Evolutionary conservation across 169 alveolate species (phyloP).

Genomic region (Plasmodium berghei): DNA sequence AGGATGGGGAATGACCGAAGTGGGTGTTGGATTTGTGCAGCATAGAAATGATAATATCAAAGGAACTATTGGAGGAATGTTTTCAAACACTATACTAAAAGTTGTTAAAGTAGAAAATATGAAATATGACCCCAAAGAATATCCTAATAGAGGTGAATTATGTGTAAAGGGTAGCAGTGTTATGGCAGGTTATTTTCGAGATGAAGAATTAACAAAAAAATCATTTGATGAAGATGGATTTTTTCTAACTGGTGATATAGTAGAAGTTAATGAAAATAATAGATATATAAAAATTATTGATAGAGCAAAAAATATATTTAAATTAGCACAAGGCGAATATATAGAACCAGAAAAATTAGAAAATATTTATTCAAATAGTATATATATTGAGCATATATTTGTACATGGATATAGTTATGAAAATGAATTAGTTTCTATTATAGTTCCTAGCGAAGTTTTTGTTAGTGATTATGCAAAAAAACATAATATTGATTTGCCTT

Average conservation of each 20-base stretch:
- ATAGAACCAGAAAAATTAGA: conserved; percentile 96
- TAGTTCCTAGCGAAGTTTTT: conserved; percentile 63
- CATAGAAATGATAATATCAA: conserved; percentile 80
- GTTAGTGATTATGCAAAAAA: conserved; percentile 57
- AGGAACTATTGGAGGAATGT: conserved; percentile 87
- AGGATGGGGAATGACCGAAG: conserved; percentile 89
- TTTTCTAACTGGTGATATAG: conserved; percentile 95
- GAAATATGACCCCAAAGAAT: conserved; percentile 82
- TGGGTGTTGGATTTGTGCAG: conserved; percentile 81
- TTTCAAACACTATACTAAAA: conserved; percentile 79
- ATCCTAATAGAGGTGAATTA: conserved; percentile 84
- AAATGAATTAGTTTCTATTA: conserved; percentile 76
- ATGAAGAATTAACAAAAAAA: conserved; percentile 89
- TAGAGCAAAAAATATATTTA: conserved; percentile 95
- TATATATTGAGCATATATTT: conserved; percentile 82
- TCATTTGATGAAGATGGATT: conserved; percentile 93
- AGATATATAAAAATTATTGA: conserved; percentile 93
- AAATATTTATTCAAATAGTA: conserved; percentile 82
- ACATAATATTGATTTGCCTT: conserved; percentile 72
- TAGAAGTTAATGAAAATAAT: conserved; percentile 86
- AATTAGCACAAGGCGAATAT: conserved; percentile 96
- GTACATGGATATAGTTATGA: conserved; percentile 82
- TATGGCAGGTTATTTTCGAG: conserved; percentile 91
- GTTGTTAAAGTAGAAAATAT: conserved; percentile 79
- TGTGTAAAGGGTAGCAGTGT: conserved; percentile 89